Base-by-base conservation (phyloP, 2,329 filamentous ascomycete genomes). In the Chaetomium olivaceum region DNA sequence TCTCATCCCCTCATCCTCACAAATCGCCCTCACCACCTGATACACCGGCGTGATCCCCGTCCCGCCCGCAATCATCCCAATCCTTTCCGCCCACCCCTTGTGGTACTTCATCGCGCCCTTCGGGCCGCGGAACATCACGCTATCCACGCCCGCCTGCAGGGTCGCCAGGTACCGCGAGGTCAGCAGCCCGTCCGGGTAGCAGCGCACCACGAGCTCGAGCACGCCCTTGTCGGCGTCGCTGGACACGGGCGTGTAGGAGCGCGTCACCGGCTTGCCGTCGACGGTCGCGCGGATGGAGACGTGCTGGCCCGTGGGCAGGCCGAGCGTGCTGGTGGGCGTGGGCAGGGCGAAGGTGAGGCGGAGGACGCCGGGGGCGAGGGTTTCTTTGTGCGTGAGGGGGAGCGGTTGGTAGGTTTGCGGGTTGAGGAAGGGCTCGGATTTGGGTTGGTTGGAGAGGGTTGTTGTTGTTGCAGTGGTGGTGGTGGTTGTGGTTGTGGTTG, bases 1-100 rank as follows among this genome's bases (percentile, higher is more conserved):
- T 89, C 0, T 77, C 79, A 67, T 89, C 87, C 7, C 76, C n/a
- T 82, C 77, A 62, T 89, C 83, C 71, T 88, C 86, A 71, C 85
- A 87, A 63, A 89, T 87, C 52, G 85, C 85, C 4, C 86, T 82
- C 71, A 89, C 87, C 7, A 89, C 74, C 71, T 89, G 86, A 73
- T 81, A 86, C 82, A 87, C 85, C 2, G 85, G 84, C 0, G 85
- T 84, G 65, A 84, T 83, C 6, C 82, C 82, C 0, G 73, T 80
- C 19, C 81, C 81, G 43, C 84, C 84, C 1, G 82, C 83, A 1
- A 87, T 72, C 84, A 87, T 86, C 63, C 83, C 83, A 50, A 87
- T 80, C 51, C 77, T 74, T 68, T 76, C 78, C 58, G 75, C 77
- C 0, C 80, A 74, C 0, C 77, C 77, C 23, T 76, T 77, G 19